Percentiles rank a stretch among this genome's conserved stretches.
phyloP scores from a whole-genome alignment of 441 rosid species.

The Melastoma candidum region DNA sequence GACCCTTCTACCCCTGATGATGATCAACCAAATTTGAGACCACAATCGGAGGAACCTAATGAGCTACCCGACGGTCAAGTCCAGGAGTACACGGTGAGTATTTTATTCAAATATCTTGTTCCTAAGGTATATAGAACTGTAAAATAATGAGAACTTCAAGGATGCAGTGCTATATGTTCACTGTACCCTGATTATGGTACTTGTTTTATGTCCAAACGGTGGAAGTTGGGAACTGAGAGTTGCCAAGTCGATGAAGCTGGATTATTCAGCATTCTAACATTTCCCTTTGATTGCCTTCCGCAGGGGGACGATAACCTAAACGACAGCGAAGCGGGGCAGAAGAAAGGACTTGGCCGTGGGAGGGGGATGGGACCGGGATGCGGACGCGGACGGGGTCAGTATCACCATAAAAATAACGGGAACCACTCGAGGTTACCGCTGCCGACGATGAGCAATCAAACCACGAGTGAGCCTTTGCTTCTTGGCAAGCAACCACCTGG shows the following conservation, averaged over 20 bases:
- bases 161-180: not conserved
- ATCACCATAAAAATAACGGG: conserved; percentile 54
- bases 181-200: too few relatives aligned
- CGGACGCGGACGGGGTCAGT: conserved; percentile 38
- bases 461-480: conserved; percentile 37
- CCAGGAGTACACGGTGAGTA: conserved; percentile 58
- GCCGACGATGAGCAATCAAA: conserved; percentile 34
- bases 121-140: not conserved
- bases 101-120: not conserved
- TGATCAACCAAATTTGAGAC: conserved; percentile 51
- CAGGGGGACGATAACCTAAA: conserved; percentile 69
- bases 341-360: conserved; percentile 56
- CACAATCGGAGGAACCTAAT: conserved; percentile 32
- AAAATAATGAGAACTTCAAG: not conserved
- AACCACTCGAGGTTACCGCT: conserved; percentile 46
- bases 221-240: too few relatives aligned
- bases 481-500: conserved; percentile 77
- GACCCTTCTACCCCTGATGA: conserved; percentile 65
- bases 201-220: too few relatives aligned
- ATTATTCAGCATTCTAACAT: not conserved
- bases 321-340: conserved; percentile 61
- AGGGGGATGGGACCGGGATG: conserved; percentile 55
- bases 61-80: conserved; percentile 46
- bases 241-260: too few relatives aligned
- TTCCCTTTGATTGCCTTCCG: conserved; percentile 1